Evolutionary conservation across 345 rosid species (phyloP).

Genomic region (Stellera chamaejasme): DNA sequence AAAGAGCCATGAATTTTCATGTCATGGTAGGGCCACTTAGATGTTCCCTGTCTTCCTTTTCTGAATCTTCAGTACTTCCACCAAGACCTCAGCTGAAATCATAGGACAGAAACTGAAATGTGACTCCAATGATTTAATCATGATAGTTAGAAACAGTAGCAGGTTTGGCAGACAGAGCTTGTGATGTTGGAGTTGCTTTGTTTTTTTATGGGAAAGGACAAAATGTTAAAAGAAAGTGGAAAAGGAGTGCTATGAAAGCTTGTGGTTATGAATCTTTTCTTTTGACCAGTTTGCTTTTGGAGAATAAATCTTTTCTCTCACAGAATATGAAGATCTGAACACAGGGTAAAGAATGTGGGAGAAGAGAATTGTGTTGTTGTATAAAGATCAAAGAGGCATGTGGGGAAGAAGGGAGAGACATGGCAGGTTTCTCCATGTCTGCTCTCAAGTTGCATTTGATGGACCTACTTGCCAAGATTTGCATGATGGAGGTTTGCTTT

Average conservation of each 20-base stretch:
- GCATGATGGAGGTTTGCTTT: not conserved
- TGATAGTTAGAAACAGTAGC: constrained; percentile 1
- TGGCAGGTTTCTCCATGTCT: constrained; percentile 31
- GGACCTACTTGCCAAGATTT: constrained; percentile 19
- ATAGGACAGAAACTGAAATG: not conserved
- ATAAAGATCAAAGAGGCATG: constrained; percentile 14
- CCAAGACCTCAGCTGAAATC: not conserved
- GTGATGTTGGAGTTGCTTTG: not conserved
- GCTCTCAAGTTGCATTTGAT: constrained; percentile 14
- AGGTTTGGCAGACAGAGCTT: constrained; percentile 11
- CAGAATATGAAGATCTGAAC: constrained; percentile 2
- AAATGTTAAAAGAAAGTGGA: not conserved
- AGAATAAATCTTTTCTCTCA: not conserved
- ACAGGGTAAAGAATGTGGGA: not conserved
- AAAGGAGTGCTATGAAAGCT: not conserved
- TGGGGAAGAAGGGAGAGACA: constrained; percentile 12
- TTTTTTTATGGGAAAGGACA: constrained; percentile 1
- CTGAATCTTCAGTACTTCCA: not conserved
- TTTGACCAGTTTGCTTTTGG: constrained; percentile 9
- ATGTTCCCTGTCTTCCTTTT: not conserved
- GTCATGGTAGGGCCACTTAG: not conserved
- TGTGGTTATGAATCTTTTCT: constrained; percentile 6
- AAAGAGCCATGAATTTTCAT: not conserved
- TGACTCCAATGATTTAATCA: not conserved
- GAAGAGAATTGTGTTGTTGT: constrained; percentile 14